Percentiles rank a stretch among this genome's conserved stretches.
These are phyloP conservation scores for Populus simonii DNA, from an alignment of 345 rosid species.

Conservation along the genomic window DNA sequence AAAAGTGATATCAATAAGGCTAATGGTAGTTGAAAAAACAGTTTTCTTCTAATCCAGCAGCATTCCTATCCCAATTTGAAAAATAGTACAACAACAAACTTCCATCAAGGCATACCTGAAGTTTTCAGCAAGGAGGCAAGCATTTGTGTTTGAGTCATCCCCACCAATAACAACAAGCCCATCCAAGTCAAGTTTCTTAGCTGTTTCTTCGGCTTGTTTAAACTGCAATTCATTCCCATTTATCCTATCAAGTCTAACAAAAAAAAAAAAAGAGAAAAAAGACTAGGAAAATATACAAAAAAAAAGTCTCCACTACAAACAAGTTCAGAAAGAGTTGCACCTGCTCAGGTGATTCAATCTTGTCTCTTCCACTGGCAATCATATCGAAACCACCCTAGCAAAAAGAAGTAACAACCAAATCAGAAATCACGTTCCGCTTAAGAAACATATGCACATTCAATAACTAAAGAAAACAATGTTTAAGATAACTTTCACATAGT, in stretches of 20 bases:
- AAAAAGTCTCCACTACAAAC: background rate
- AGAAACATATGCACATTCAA: background rate
- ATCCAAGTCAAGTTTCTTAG: slow-evolving; percentile 77
- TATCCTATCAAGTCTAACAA: background rate
- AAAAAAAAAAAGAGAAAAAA: background rate
- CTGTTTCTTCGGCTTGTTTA: slow-evolving; percentile 98
- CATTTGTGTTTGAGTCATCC: slow-evolving; percentile 97
- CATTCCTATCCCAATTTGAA: background rate
- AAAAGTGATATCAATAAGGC: background rate
- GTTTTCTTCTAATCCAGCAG: background rate
- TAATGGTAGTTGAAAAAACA: background rate
- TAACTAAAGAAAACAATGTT: background rate
- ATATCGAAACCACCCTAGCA: slow-evolving; percentile 97
- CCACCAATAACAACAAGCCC: slow-evolving; percentile 96
- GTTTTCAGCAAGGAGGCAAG: slow-evolving; percentile 94
- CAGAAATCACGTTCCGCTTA: background rate
- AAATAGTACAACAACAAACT: background rate
- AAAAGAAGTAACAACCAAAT: background rate
- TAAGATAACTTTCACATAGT: background rate
- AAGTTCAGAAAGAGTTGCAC: slow-evolving; percentile 29
- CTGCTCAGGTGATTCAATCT: slow-evolving; percentile 98
- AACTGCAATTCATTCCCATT: slow-evolving; percentile 49
- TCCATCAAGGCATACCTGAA: slow-evolving; percentile 48
- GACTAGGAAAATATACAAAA: background rate
- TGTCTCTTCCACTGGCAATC: slow-evolving; percentile 99